These are phyloP conservation scores for Macrophomina pseudophaseolina DNA, from an alignment of 2,329 filamentous ascomycete genomes.

Conservation along the genomic window DNA sequence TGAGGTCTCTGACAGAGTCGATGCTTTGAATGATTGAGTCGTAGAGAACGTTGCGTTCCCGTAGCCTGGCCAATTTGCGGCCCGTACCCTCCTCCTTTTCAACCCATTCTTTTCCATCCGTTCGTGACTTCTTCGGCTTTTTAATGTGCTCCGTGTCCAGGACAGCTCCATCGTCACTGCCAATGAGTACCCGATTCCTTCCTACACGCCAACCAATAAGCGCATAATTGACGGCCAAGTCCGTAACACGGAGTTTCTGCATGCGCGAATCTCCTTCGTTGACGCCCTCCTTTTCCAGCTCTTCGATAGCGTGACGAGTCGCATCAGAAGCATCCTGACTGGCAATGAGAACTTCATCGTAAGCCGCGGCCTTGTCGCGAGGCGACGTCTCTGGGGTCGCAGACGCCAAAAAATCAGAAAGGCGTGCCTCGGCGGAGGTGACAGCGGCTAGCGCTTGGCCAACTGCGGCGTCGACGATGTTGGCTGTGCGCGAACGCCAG, in stretches of 20 bases:
- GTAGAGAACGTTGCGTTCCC: slow-evolving; percentile 87
- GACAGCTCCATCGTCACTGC: slow-evolving; percentile 76
- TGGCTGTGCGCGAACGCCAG: slow-evolving; percentile 85
- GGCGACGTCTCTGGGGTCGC: slow-evolving; percentile 49
- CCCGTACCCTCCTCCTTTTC: slow-evolving; percentile 70
- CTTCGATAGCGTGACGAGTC: slow-evolving; percentile 90
- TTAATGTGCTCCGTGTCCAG: slow-evolving; percentile 61
- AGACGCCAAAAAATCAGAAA: slow-evolving; percentile 55
- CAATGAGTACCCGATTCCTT: slow-evolving; percentile 86
- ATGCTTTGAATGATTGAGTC: slow-evolving; percentile 90
- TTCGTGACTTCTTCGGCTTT: slow-evolving; percentile 46
- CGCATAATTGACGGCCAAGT: slow-evolving; percentile 91
- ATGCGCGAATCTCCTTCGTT: slow-evolving; percentile 83
- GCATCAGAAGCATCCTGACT: slow-evolving; percentile 95
- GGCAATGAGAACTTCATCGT: slow-evolving; percentile 86
- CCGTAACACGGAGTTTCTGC: slow-evolving; percentile 90
- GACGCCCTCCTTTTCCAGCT: slow-evolving; percentile 81
- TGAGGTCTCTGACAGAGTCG: slow-evolving; percentile 85
- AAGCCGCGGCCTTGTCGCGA: slow-evolving; percentile 80
- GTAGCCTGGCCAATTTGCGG: slow-evolving; percentile 77
- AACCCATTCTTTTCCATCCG: slow-evolving; percentile 52
- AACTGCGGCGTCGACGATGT: slow-evolving; percentile 91
- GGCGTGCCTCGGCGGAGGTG: slow-evolving; percentile 57
- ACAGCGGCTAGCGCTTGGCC: slow-evolving; percentile 80
- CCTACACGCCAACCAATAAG: slow-evolving; percentile 95